Evolutionary conservation across 495 filamentous ascomycete genomes (phyloP), one percentile per base, ranked within the genome.

Genomic region (Clohesyomyces aquaticus): DNA sequence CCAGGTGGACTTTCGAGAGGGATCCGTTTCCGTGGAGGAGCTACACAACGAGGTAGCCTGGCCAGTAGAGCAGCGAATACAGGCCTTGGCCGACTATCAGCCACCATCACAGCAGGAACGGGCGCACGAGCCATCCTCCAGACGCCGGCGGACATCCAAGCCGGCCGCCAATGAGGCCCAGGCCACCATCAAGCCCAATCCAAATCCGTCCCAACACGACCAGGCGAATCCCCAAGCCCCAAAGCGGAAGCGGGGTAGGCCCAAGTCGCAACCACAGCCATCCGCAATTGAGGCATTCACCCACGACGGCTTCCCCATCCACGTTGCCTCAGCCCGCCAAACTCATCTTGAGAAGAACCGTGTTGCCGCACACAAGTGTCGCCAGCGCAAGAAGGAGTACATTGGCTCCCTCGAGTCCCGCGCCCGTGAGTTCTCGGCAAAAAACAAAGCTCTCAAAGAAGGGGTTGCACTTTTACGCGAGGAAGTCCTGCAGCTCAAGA

Each of bases 291-390:
- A 55, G 27, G 45, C 53, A 4, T 64, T 27, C 43, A 64, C 53
- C 32, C 12, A 56, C 4, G 55, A 68, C 28, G 59, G 49, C 47
- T 46, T 58, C 25, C 65, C 55, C 2, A 21, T 58, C 46, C 61
- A 55, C 8, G 61, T 56, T 32, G 53, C 61, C 0, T 57, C 47
- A 0, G 62, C 55, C 29, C 75, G 75, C 41, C 71, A 75, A 14
- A 73, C 78, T 61, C 85, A 90, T 71, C 80, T 94, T 26, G 89
- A 94, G 70, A 84, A 89, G 23, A 96, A 96, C 69, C 84, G 91
- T 3, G 72, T 92, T 3, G 91, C 91, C 4, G 91, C 91, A 0
- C 90, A 84, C 74, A 96, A 95, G 68, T 95, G 91, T 71, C 84
- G 91, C 1, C 85, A 88, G 72, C 93, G 93, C 80, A 93, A 94